Percentiles rank a stretch among this genome's conserved stretches.
Conservation (phyloP, 495 filamentous ascomycete genomes). For the Podospora comata region DNA sequence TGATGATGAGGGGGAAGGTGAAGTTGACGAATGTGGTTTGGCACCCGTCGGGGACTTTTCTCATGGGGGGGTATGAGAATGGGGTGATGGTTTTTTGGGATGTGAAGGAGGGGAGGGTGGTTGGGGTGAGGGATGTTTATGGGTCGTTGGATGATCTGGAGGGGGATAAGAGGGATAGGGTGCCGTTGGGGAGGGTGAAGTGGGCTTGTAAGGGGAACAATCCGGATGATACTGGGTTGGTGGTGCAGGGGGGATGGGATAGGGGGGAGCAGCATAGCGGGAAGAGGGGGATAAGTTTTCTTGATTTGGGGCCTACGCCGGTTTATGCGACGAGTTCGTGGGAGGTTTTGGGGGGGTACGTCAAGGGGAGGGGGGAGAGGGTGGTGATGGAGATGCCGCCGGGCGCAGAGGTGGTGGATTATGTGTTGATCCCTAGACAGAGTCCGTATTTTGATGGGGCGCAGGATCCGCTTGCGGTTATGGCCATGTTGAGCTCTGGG, state of each 20-base stretch:
- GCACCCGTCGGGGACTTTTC: constrained; percentile 93
- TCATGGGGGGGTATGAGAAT: constrained; percentile 85
- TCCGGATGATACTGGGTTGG: constrained; percentile 84
- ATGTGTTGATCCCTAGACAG: constrained; percentile 74
- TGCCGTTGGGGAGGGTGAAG: constrained; percentile 67
- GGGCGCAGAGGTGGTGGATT: constrained; percentile 73
- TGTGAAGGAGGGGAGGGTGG: constrained; percentile 78
- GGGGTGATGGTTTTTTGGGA: constrained; percentile 92
- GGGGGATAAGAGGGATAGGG: constrained; percentile 40
- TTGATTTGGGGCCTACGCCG: constrained; percentile 86
- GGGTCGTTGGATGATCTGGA: constrained; percentile 59
- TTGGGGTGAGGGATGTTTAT: constrained; percentile 78
- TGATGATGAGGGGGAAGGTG: constrained; percentile 52
- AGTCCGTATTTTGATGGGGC: constrained; percentile 83
- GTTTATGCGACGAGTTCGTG: constrained; percentile 87
- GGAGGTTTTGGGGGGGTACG: constrained; percentile 73
- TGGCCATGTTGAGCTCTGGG: constrained; percentile 76
- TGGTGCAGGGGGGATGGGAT: constrained; percentile 77
- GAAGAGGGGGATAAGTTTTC: constrained; percentile 74
- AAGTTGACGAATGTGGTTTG: constrained; percentile 75
- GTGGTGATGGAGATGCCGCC: constrained; percentile 73
- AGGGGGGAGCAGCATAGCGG: constrained; percentile 53
- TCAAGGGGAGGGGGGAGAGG: constrained; percentile 65
- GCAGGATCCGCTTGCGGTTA: constrained; percentile 82
- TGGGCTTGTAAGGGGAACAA: constrained; percentile 87